Base-by-base conservation (phyloP, 768 basidiomycete species). In the Boletus rubropictus region DNA sequence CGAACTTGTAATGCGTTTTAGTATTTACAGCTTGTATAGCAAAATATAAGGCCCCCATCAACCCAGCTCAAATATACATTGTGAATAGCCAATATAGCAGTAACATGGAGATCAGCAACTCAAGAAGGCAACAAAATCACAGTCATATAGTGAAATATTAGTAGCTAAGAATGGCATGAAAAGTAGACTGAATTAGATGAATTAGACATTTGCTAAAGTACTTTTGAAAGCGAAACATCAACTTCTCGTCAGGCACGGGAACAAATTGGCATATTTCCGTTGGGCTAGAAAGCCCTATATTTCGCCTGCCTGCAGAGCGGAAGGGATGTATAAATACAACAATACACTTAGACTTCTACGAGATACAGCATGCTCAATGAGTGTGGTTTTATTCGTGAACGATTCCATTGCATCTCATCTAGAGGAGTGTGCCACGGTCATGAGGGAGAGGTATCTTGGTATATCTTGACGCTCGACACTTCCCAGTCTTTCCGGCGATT, bases 391-490 rank as follows among this genome's bases (percentile, higher is more conserved):
- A 59, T 49, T 35, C 35, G 29, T 51, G 47, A 17, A 44, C 46
- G 20, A 48, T 22, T 7, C 24, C 31, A 15, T 57, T 6, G 15
- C 56, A 48, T 39, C 32, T 22, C 43, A 27, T 52, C 52, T 39
- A 9, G 10, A 28, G 14, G 4, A 39, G 37, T 31, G 29, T 28
- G 33, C 42, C 37, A 43, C 10, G 1, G 44, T 62, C 53, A 53
- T 36, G 42, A 51, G 22, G 52, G 56, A 39, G 59, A 56, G 40
- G 63, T 64, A 37, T 66, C 48, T 62, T 86, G 81, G 64, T 85
- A 92, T 52, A 89, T 77, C 68, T 80, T 79, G 42, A 91, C 80
- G 63, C 78, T 81, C 54, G 72, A 75, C 31, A 92, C 80, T 67
- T 90, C 86, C 89, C 89, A 90, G 60, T 88, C 89, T 91, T 46